phyloP scores from a whole-genome alignment of 75 land plant genomes.

The Chamaecyparis obtusa region DNA sequence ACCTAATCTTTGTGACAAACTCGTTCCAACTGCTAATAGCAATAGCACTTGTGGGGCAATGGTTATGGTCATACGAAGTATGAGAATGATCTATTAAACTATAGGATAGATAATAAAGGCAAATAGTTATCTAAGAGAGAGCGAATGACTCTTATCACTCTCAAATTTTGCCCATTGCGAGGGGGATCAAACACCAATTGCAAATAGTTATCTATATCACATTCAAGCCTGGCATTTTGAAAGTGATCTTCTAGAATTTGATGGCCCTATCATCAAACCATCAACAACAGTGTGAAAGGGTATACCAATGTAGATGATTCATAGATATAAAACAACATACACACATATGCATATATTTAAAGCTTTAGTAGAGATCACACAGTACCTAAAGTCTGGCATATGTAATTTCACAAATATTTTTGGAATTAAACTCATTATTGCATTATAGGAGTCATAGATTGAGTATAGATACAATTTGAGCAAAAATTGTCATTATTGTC shows the following conservation, averaged over 20 bases:
- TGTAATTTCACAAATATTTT: constrained; percentile 45
- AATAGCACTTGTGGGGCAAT: too few species aligned
- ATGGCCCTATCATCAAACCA: constrained; percentile 49
- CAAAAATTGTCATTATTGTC: too few species aligned
- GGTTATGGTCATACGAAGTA: too few species aligned
- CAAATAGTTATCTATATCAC: constrained; percentile 82
- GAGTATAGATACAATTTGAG: too few species aligned
- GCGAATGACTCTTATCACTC: neutral
- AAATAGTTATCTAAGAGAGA: neutral
- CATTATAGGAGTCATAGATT: too few species aligned
- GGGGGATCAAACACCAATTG: constrained; percentile 88
- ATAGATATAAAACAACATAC: too few species aligned
- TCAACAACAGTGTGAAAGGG: neutral
- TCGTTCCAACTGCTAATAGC: too few species aligned
- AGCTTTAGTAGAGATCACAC: neutral
- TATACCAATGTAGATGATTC: too few species aligned
- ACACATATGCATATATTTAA: neutral
- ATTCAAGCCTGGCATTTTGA: constrained; percentile 84
- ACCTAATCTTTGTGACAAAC: too few species aligned
- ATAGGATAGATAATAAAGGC: too few species aligned
- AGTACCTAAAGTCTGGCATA: constrained; percentile 46
- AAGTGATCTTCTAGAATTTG: constrained; percentile 85
- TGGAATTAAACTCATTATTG: constrained; percentile 44
- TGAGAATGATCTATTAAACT: too few species aligned
- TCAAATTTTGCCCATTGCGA: neutral